Base-by-base conservation (phyloP, 805 yeast species). In the Suhomyces sp. region DNA sequence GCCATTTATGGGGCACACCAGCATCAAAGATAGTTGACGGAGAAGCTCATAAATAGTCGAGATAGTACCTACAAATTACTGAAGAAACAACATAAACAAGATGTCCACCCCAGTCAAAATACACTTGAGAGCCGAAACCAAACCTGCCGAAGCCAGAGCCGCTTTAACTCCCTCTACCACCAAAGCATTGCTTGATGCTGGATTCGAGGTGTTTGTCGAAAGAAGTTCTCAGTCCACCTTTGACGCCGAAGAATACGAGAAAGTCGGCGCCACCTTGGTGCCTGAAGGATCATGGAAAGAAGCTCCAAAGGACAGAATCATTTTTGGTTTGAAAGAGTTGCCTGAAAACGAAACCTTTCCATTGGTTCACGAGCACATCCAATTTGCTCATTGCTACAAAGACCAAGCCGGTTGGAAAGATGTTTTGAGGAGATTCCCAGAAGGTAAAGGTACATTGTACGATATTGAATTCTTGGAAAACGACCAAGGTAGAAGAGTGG, bases 321-420 rank as follows among this genome's bases (percentile, higher is more conserved):
- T 94, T 59, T 78, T 89, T 60, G 99, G 99, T 0, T 83, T 94
- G 75, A 94, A 94, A 74, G 99, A 94, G 71, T 79, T 94, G 65
- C 97, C 97, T 39, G 97, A 92, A 72, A 84, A 84, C 56, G 87
- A 85, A 55, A 78, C 83, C 27, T 94, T 93, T 83, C 99, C 99
- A 19, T 81, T 94, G 56, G 81, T 87, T 48, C 98, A 94, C 69
- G 96, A 92, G 70, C 99, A 94, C 72, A 89, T 94, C 59, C 98
- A 94, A 75, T 94, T 94, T 74, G 99, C 99, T 43, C 99, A 94
- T 73, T 94, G 99, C 76, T 94, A 94, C 76, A 94, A 94, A 77
- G 82, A 93, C 74, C 99, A 94, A 76, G 96, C 76, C 56, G 99
- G 99, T 48, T 94, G 99, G 99, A 75, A 89, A 69, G 89, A 90